Conservation (phyloP, 371 early-diverging fungal species). For the Nematocida minor region DNA sequence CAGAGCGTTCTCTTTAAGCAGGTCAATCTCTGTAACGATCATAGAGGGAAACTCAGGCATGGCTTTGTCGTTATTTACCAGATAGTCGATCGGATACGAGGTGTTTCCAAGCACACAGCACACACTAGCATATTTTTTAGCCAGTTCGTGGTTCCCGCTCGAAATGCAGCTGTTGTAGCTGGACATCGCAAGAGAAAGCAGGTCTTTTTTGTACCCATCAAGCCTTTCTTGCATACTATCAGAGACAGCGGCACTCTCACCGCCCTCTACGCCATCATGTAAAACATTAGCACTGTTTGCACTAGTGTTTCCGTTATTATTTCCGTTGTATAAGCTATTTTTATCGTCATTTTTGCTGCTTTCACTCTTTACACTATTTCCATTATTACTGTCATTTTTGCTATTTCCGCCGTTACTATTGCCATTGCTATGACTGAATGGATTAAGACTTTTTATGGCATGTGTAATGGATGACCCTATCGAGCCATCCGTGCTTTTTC, state of each 20-base stretch:
- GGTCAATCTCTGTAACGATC: neutral
- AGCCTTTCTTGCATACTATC: neutral
- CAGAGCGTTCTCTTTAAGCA: neutral
- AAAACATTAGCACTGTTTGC: too few relatives aligned
- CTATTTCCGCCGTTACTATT: too few relatives aligned
- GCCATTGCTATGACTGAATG: too few relatives aligned
- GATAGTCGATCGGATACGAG: neutral
- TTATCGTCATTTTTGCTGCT: too few relatives aligned
- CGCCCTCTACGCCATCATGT: too few relatives aligned
- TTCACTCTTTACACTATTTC: neutral
- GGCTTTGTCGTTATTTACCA: neutral
- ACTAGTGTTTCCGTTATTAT: too few relatives aligned
- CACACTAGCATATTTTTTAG: neutral
- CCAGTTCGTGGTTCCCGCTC: neutral
- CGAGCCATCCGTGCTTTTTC: neutral
- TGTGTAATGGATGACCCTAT: neutral
- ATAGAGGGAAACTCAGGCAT: neutral
- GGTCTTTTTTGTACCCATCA: neutral
- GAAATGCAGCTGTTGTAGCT: neutral
- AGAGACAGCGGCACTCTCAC: neutral
- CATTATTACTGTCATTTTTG: neutral
- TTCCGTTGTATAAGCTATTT: too few relatives aligned
- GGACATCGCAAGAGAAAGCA: neutral
- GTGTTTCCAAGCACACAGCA: neutral
- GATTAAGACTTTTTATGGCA: too few relatives aligned